Evolutionary conservation across 192 early-diverging fungal genomes (phyloP).

Genomic region (Phlyctochytrium arcticum): DNA sequence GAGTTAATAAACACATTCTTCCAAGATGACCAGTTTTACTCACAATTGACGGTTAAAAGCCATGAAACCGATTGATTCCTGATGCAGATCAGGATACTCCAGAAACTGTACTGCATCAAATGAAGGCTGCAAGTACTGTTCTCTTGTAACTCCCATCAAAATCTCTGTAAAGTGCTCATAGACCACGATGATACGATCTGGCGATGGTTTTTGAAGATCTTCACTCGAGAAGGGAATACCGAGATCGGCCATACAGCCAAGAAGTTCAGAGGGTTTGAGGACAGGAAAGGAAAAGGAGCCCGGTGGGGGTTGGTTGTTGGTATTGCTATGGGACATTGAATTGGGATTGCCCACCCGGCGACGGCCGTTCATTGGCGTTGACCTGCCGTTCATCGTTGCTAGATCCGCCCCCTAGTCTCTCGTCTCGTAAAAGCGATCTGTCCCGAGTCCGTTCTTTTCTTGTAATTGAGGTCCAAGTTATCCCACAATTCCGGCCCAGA

Average conservation of each 20-base stretch:
- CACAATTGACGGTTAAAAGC: constrained; percentile 63
- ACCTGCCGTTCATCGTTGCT: too few relatives aligned
- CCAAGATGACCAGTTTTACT: background rate
- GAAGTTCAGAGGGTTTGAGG: constrained; percentile 68
- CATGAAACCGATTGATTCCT: constrained; percentile 60
- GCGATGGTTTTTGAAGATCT: constrained; percentile 69
- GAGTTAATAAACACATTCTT: too few relatives aligned
- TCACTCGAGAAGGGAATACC: constrained; percentile 66
- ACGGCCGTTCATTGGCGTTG: too few relatives aligned
- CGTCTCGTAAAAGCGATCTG: too few relatives aligned
- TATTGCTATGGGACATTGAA: too few relatives aligned
- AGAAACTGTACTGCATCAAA: constrained; percentile 34
- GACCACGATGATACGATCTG: constrained; percentile 60
- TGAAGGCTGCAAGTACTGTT: constrained; percentile 41
- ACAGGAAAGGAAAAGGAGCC: constrained; percentile 57
- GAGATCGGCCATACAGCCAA: constrained; percentile 72
- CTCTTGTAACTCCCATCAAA: constrained; percentile 59
- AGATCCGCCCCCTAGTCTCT: too few relatives aligned
- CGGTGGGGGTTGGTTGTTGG: too few relatives aligned
- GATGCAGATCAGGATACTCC: constrained; percentile 57
- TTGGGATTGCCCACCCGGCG: too few relatives aligned
- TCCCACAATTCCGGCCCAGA: too few relatives aligned
- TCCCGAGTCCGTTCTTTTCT: too few relatives aligned
- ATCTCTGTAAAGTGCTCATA: constrained; percentile 71
- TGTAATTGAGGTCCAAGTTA: too few relatives aligned